Conservation (phyloP, 164 flowering plant species). For the Annona squamosa region DNA sequence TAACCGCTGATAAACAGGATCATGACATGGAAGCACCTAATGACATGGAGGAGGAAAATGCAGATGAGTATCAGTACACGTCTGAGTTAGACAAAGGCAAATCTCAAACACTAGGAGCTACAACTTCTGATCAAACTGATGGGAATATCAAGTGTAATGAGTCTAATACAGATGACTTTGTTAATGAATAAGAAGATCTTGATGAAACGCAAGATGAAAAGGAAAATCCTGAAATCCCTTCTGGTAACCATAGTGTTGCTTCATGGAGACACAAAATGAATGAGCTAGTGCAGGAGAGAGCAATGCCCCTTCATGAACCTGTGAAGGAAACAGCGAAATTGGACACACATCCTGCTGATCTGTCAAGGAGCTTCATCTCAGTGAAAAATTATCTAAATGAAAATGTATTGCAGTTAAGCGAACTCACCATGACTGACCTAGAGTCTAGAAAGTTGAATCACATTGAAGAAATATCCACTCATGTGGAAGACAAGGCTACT, state of each 20-base stretch:
- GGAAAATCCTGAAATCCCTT: constrained; percentile 27
- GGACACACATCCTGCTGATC: constrained; percentile 15
- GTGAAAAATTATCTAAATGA: constrained; percentile 35
- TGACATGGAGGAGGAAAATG: constrained; percentile 46
- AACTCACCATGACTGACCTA: constrained; percentile 33
- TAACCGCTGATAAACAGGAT: constrained; percentile 49
- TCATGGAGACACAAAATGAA: constrained; percentile 21
- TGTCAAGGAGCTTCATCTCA: constrained; percentile 40
- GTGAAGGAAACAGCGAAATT: constrained; percentile 14
- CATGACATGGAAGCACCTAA: constrained; percentile 24
- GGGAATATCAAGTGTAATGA: constrained; percentile 28
- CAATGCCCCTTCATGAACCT: constrained; percentile 11
- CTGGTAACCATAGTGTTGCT: constrained; percentile 17
- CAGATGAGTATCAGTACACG: constrained; percentile 71
- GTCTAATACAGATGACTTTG: constrained; percentile 29
- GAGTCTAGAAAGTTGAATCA: constrained; percentile 33
- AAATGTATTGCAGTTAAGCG: constrained; percentile 27
- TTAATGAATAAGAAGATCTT: constrained; percentile 17
- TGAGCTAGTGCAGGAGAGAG: constrained; percentile 15
- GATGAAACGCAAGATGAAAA: constrained; percentile 35
- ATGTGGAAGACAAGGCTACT: constrained; percentile 32
- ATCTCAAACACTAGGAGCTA: constrained; percentile 80
- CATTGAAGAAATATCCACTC: constrained; percentile 25
- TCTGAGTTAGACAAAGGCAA: constrained; percentile 64
- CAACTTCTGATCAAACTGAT: constrained; percentile 72